A percentile compares a stretch with the other conserved stretches of the same genome.
phyloP scores from a whole-genome alignment of 169 alveolate genomes.

The Cryptosporidium ubiquitum region DNA sequence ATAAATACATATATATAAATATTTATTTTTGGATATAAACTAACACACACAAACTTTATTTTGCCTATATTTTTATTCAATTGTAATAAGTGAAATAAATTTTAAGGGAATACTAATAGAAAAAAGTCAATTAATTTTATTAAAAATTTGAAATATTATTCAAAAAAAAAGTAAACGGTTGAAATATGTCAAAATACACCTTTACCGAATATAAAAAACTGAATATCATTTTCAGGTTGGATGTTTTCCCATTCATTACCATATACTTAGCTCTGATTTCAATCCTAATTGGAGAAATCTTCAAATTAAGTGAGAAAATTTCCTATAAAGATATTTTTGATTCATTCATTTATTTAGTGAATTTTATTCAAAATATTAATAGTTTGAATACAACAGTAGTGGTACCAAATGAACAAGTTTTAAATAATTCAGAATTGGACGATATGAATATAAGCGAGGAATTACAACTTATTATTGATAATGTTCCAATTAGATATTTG shows the following conservation, averaged over 20 bases:
- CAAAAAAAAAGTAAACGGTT: background rate
- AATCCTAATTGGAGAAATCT: background rate
- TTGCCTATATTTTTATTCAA: background rate
- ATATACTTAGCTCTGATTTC: background rate
- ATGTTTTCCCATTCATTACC: constrained; percentile 52
- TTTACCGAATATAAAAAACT: constrained; percentile 5
- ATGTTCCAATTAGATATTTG: constrained; percentile 1
- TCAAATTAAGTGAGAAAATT: constrained; percentile 8
- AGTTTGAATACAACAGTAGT: background rate
- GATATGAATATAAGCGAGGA: constrained; percentile 17
- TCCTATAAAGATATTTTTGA: constrained; percentile 3
- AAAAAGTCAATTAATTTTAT: too few relatives aligned
- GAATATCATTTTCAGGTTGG: constrained; percentile 24
- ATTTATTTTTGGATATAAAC: background rate
- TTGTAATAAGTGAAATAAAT: background rate
- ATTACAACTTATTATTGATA: constrained; percentile 26
- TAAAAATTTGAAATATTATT: background rate
- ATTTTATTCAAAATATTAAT: background rate
- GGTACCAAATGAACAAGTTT: background rate
- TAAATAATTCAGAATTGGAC: background rate
- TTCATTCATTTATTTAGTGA: background rate
- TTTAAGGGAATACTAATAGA: too few relatives aligned
- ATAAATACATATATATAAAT: too few relatives aligned
- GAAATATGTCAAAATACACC: background rate
- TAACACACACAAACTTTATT: too few relatives aligned